Conservation (phyloP, 2,329 filamentous ascomycete genomes). For the Alternaria dauci region DNA sequence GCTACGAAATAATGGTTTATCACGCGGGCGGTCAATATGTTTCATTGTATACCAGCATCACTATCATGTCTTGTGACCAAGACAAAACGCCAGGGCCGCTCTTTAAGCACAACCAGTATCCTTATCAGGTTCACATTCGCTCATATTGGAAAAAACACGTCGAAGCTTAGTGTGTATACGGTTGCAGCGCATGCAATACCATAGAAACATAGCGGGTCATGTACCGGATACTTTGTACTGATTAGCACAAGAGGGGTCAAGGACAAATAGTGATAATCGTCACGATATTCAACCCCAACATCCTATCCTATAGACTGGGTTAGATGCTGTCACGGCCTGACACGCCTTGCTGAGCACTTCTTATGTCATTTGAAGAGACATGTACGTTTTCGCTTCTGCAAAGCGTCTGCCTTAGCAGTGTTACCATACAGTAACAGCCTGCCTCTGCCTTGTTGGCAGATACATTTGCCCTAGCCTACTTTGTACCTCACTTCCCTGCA, state of each 20-base stretch:
- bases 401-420: not conserved
- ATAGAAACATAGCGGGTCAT: slow-evolving; percentile 7
- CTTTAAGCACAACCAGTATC: slow-evolving; percentile 14
- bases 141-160: not conserved
- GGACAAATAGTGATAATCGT: slow-evolving; percentile 2
- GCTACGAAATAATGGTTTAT: not conserved
- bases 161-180: slow-evolving; percentile 6
- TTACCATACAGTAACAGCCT: slow-evolving; percentile 1
- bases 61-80: slow-evolving; percentile 5
- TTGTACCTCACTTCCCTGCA: not conserved
- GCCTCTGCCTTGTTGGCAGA: not conserved
- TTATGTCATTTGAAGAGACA: slow-evolving; percentile 9
- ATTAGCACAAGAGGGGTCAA: slow-evolving; percentile 8
- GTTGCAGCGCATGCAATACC: not conserved
- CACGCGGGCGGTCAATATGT: slow-evolving; percentile 1
- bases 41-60: not conserved
- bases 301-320: not conserved
- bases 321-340: not conserved
- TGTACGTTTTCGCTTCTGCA: not conserved
- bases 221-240: slow-evolving; percentile 10
- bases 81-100: slow-evolving; percentile 31
- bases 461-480: not conserved
- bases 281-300: not conserved
- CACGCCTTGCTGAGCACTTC: not conserved
- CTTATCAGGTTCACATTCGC: slow-evolving; percentile 1